Conservation (phyloP, 345 rosid genomes). For the Sonneratia caseolaris region DNA sequence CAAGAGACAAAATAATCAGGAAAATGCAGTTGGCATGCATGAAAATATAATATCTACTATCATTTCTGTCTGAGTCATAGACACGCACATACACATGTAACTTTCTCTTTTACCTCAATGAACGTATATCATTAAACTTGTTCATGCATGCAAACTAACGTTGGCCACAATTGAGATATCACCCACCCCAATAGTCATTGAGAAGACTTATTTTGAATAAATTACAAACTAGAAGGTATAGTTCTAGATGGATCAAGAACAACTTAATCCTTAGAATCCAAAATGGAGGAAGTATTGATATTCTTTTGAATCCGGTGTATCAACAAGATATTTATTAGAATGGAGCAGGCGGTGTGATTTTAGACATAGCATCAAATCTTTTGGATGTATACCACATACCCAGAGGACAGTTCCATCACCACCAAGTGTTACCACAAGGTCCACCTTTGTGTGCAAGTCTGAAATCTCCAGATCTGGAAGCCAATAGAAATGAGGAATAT, state of each 20-base stretch:
- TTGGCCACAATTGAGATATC: not conserved
- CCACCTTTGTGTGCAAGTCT: constrained; percentile 73
- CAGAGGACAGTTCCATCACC: constrained; percentile 99
- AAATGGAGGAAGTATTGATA: not conserved
- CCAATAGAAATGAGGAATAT: constrained; percentile 7
- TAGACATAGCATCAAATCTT: not conserved
- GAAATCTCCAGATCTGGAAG: constrained; percentile 60
- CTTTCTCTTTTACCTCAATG: too few species aligned
- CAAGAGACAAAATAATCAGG: not conserved
- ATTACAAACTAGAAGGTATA: not conserved
- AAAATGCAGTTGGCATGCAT: not conserved
- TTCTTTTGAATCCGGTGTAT: not conserved
- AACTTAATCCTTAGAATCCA: not conserved
- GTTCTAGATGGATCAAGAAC: not conserved
- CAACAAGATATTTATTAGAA: not conserved
- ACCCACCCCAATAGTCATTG: not conserved
- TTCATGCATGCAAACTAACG: not conserved
- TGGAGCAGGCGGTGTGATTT: not conserved
- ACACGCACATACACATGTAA: too few species aligned
- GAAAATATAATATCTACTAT: not conserved
- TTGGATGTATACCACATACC: constrained; percentile 35
- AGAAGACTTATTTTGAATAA: not conserved
- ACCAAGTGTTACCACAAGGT: constrained; percentile 95
- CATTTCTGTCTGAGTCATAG: not conserved
- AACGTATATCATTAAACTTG: not conserved